Base-by-base conservation (phyloP, 2,329 filamentous ascomycete species). In the Annulohypoxylon truncatum region DNA sequence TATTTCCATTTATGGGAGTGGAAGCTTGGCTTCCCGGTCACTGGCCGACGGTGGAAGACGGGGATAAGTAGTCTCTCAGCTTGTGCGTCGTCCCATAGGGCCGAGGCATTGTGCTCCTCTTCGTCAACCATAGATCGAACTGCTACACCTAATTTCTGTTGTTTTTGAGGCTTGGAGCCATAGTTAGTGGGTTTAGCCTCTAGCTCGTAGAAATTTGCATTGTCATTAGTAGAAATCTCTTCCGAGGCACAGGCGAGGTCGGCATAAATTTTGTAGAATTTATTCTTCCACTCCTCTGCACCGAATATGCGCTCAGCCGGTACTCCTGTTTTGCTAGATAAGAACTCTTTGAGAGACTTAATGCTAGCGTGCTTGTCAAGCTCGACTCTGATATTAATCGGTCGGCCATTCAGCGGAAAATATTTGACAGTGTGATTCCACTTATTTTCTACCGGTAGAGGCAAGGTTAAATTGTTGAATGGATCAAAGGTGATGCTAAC, bases 401-500 rank as follows among this genome's bases (percentile, higher is more conserved):
- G 92, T 1, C 82, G 81, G 58, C 92, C 89, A 63, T 90, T 88
- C 1, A 96, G 81, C 1, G 94, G 94, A 65, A 92, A 90, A 77
- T 92, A 97, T 59, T 87, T 90, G 71, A 98, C 82, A 0, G 85
- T 84, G 69, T 91, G 90, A 63, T 83, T 85, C 91, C 93, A 97
- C 46, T 93, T 86, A 69, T 91, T 94, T 77, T 96, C 91, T 58
- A 97, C 88, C 0, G 96, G 96, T 31, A 99, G 82, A 61, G 96
- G 96, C 22, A 99, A 82, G 0, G 96, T 97, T 64, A 99, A 82
- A 70, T 96, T 96, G 78, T 94, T 97, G 83, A 97, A 99, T 0
- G 96, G 96, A 77, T 99, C 96, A 75, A 99, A 99, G 0, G 96
- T 98, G 73, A 99, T 97, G 86, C 94, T 97, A 79, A 98, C 92